phyloP scores from a whole-genome alignment of 2,329 filamentous ascomycete species.

The Epichloe uncinata region DNA sequence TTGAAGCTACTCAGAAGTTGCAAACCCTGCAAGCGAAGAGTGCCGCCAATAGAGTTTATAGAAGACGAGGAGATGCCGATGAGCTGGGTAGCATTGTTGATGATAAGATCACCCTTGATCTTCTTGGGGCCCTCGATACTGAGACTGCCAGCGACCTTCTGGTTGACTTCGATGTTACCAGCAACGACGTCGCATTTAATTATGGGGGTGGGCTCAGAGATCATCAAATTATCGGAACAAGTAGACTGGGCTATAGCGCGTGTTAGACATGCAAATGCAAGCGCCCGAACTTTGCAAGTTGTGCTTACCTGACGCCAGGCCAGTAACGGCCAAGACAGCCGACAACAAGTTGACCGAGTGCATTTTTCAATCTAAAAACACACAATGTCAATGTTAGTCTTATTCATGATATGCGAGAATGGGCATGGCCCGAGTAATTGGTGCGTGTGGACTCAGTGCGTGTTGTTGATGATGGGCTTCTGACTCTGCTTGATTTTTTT shows the following conservation, averaged over 20 bases:
- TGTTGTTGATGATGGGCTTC: neutral
- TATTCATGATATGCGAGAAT: neutral
- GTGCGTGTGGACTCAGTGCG: neutral
- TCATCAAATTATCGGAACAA: constrained; percentile 44
- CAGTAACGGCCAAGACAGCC: constrained; percentile 30
- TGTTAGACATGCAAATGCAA: neutral
- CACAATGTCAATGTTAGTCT: neutral
- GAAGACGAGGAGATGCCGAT: constrained; percentile 47
- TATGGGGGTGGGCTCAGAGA: constrained; percentile 45
- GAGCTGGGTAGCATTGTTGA: constrained; percentile 47
- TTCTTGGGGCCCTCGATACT: constrained; percentile 45
- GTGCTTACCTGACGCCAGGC: constrained; percentile 30
- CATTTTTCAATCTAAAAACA: constrained; percentile 28
- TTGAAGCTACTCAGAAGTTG: constrained; percentile 55
- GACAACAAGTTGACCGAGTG: constrained; percentile 31
- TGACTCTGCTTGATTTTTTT: constrained; percentile 9
- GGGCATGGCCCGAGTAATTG: neutral
- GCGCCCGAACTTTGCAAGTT: no score
- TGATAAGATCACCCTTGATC: constrained; percentile 44
- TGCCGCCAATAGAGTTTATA: constrained; percentile 52
- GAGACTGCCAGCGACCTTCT: constrained; percentile 41
- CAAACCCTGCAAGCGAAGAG: constrained; percentile 56
- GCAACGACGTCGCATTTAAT: constrained; percentile 57
- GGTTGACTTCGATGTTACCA: constrained; percentile 54
- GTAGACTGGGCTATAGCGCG: constrained; percentile 17